These are phyloP conservation scores for Rusavskia elegans DNA, from an alignment of 495 filamentous ascomycete genomes.

Conservation along the genomic window DNA sequence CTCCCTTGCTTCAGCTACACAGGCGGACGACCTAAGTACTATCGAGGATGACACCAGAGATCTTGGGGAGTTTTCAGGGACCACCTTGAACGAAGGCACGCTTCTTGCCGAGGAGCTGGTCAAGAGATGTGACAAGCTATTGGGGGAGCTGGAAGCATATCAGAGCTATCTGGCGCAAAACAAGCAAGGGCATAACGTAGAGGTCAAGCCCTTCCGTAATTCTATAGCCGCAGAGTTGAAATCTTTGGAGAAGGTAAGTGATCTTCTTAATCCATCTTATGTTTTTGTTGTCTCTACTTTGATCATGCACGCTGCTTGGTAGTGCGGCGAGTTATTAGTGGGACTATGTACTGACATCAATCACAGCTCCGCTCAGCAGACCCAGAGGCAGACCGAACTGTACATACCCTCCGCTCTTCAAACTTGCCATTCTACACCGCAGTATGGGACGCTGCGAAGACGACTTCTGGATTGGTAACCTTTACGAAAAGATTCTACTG, in stretches of 20 bases:
- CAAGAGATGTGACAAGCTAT: slow-evolving; percentile 25
- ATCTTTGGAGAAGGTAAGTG: slow-evolving; percentile 30
- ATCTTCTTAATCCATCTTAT: slow-evolving; percentile 9
- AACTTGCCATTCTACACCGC: slow-evolving; percentile 41
- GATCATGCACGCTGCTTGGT: not conserved
- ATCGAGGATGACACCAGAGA: not conserved
- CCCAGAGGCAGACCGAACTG: slow-evolving; percentile 14
- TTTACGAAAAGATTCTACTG: slow-evolving; percentile 41
- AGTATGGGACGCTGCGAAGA: slow-evolving; percentile 37
- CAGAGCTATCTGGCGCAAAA: slow-evolving; percentile 23
- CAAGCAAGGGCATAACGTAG: slow-evolving; percentile 33
- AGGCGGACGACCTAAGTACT: not conserved
- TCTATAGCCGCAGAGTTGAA: slow-evolving; percentile 31
- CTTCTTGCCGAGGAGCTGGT: slow-evolving; percentile 17
- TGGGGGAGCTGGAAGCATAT: slow-evolving; percentile 32
- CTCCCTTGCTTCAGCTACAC: not conserved
- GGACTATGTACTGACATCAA: not conserved
- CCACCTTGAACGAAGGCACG: not conserved
- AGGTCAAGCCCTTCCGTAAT: slow-evolving; percentile 33
- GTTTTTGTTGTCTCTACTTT: not conserved
- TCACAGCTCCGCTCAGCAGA: slow-evolving; percentile 12
- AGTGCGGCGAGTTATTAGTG: too few relatives aligned
- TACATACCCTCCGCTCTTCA: slow-evolving; percentile 36
- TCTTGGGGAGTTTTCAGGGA: not conserved
- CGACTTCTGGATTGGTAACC: slow-evolving; percentile 27